These are phyloP conservation scores for Beta macrorhiza DNA, from an alignment of 179 eudicot genomes.

Conservation along the genomic window DNA sequence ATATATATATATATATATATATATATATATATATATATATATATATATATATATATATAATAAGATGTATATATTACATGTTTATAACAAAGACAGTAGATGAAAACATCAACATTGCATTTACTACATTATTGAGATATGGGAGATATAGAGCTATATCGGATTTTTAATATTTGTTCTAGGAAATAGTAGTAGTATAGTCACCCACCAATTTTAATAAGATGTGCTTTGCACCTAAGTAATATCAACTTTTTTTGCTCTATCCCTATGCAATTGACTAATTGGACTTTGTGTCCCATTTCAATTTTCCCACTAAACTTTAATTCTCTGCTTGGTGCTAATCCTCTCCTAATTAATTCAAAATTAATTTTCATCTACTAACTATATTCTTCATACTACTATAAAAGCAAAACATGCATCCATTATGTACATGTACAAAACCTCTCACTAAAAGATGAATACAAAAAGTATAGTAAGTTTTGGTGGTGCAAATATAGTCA, in stretches of 20 bases:
- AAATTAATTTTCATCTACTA: neutral
- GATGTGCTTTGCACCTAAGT: no score
- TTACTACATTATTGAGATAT: no score
- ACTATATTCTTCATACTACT: neutral
- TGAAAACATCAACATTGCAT: no score
- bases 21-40: no score
- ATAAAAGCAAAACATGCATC: neutral
- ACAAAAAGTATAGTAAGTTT: slow-evolving; percentile 12
- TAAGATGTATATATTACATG: no score
- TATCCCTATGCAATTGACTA: slow-evolving; percentile 10
- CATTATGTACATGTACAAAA: neutral
- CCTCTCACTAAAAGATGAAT: neutral
- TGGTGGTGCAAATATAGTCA: slow-evolving; percentile 34
- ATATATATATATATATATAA: no score
- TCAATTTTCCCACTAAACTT: neutral
- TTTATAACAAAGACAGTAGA: no score
- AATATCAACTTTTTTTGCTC: neutral
- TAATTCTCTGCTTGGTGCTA: neutral
- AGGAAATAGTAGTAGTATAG: no score
- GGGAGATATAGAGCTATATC: no score
- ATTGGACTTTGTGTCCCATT: neutral
- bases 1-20: no score
- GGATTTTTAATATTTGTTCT: no score
- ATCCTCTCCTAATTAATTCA: neutral
- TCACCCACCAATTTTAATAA: no score